phyloP scores from a whole-genome alignment of 495 filamentous ascomycete species.

The Podospora anserina region DNA sequence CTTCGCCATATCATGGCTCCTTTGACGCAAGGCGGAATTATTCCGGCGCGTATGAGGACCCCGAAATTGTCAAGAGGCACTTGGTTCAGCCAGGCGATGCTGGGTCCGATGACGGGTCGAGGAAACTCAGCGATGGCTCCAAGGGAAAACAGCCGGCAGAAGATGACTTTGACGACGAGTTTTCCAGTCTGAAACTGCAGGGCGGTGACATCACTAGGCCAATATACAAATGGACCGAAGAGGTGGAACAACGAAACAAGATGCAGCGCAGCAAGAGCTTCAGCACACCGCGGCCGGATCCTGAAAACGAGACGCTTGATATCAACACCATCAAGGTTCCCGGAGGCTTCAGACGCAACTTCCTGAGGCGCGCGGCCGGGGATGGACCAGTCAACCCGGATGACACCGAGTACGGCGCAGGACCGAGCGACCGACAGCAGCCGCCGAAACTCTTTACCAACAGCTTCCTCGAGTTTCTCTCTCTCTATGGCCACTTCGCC shows the following conservation, averaged over 20 bases:
- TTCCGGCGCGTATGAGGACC: slow-evolving; percentile 66
- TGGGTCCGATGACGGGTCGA: slow-evolving; percentile 37
- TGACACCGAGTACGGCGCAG: slow-evolving; percentile 42
- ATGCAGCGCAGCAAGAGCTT: slow-evolving; percentile 80
- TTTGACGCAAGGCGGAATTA: slow-evolving; percentile 59
- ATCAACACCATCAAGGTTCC: slow-evolving; percentile 86
- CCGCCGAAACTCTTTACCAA: slow-evolving; percentile 71
- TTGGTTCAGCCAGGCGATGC: slow-evolving; percentile 64
- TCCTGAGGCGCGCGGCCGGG: slow-evolving; percentile 63
- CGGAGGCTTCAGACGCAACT: slow-evolving; percentile 90
- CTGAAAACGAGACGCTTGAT: slow-evolving; percentile 73
- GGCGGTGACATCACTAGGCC: slow-evolving; percentile 91
- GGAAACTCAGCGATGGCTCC: slow-evolving; percentile 38
- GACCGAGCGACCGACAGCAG: slow-evolving; percentile 31
- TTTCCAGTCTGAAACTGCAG: slow-evolving; percentile 87
- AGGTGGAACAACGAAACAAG: slow-evolving; percentile 60
- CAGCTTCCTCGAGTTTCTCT: slow-evolving; percentile 93
- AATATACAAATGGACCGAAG: slow-evolving; percentile 92
- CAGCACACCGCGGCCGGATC: slow-evolving; percentile 67
- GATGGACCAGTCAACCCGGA: slow-evolving; percentile 52
- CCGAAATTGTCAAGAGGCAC: slow-evolving; percentile 77
- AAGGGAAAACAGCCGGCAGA: slow-evolving; percentile 49
- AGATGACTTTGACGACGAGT: slow-evolving; percentile 56
- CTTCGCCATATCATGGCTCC: slow-evolving; percentile 72
- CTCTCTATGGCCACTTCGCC: slow-evolving; percentile 93